Evolutionary conservation across 2,329 filamentous ascomycete species (phyloP), one percentile per base, ranked within the genome.

Genomic region (Aspergillus viridinutans): DNA sequence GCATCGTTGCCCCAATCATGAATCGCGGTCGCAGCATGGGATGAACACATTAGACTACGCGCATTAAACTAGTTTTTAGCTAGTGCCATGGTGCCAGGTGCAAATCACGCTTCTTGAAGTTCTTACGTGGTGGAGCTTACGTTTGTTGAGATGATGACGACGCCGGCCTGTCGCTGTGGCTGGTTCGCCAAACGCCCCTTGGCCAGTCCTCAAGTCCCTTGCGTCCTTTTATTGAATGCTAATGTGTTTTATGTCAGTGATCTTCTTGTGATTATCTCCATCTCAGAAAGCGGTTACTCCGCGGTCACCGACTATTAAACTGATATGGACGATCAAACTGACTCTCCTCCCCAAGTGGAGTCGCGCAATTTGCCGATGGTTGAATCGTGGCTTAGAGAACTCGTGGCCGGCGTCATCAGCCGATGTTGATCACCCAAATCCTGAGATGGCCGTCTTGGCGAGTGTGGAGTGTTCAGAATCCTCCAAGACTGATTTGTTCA

Each of bases 371-470:
- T 47, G 43, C 43, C 21, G 10, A 12, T n/a, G 21, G 10, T 26
- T 14, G 10, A 47, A 25, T 25, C 21, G 9, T 8, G 43, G 43
- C 43, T 26, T 47, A 5, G 20, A 17, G 14, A 2, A 26, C 20
- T 47, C 21, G 43, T 23, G 21, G 21, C 21, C 8, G 23, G 43
- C 21, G 43, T 45, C 42, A 23, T 43, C 21, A 4, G 20, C 7
- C 8, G 8, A 5, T 4, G 40, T 42, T 42, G 9, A 17, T 17
- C 38, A 4, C 4, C 14, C 40, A 9, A 25, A 21, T 20, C 10
- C 9, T 5, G 2, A 21, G 48, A 53, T 50, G 56, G 48, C 35
- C 35, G 17, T 23, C 56, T 58, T 58, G 56, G 56, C 52, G 29
- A 12, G 43, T 47, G 47, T 58, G 56, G 56, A 58, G 51, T 40